Base-by-base conservation (phyloP, 345 rosid genomes). In the Cochlearia excelsa region DNA sequence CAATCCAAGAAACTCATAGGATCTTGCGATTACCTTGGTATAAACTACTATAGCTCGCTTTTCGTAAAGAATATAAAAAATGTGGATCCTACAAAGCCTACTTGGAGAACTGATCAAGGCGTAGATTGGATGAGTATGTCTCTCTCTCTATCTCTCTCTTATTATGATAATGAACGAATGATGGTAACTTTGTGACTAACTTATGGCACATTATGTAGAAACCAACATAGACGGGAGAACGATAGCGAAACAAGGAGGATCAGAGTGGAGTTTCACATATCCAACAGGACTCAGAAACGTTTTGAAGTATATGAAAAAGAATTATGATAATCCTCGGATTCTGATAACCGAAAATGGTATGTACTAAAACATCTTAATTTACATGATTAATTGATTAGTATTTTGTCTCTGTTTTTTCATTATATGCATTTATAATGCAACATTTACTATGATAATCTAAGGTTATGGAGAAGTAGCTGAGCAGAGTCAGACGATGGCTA, bases 21-120 rank as follows among this genome's bases (percentile, higher is more conserved):
- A 2, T 82, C 89, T 2, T 37, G 75, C 0, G 92, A 85, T 68
- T 84, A 78, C 51, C 33, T 84, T 40, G 87, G 85, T 2, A 59
- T 79, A 11, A 80, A 84, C 73, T 84, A 80, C 52, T 84, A 84
- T 57, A 80, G 82, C 4, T 51, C 87, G n/a, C 57, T 64, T 52
- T 71, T 57, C 40, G 75, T 43, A 9, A 59, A 64, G 53, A 57
- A 41, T 63, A 65, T 71, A 9, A 63, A 57, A 51, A 0, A 71
- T 2, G 70, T 65, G 28, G 70, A 71, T 53, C 75, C 75, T 44
- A 51, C 49, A 6, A 53, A 65, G 39, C 75, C 75, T 6, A 63
- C 75, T 63, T 65, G 69, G 70, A 63, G 70, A 63, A 71, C 66
- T 57, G 75, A 71, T 65, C 75, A 71, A 71, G 39, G 64, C 4